Evolutionary conservation across 2,329 filamentous ascomycete species (phyloP), one percentile per base, ranked within the genome.

Genomic region (Sarocladium oryzae): DNA sequence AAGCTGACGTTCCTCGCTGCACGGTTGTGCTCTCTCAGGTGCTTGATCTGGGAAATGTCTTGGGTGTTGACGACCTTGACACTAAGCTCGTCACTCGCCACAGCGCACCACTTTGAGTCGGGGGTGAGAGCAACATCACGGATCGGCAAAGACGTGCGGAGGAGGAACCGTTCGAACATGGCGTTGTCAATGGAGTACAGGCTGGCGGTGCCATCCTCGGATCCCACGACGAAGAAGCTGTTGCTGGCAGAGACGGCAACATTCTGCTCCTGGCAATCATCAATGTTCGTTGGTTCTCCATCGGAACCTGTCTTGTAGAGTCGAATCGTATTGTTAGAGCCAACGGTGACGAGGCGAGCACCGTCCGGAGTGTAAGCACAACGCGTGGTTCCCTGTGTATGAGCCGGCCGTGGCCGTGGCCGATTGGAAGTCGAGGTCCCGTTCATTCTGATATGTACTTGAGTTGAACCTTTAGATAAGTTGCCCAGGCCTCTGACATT

Each of bases 161-260:
- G 79, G 49, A 99, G 79, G 57, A 95, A 86, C 54, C 85, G 84
- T 55, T 95, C 88, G 69, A 95, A 89, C 24, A 75, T 68, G 61
- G 85, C 84, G 2, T 81, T 82, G 52, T 81, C 76, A 48, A 96
- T 77, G n/a, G 87, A 88, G 73, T 95, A 99, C 60, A 90, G 82
- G 73, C 87, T 95, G 61, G 99, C 89, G n/a, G 87, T 93, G 62
- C 95, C 93, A 70, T 97, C 91, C 67, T 99, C 92, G 18, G 89
- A 88, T 24, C 90, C 93, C 55, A 89, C 84, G 40, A 97, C 82
- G 64, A 96, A 95, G 67, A 88, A 90, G 54, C 86, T 82, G 63
- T 92, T 79, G 32, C 82, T 81, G 18, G 89, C 83, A 26, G 83
- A 86, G 20, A 97, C 81, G 28, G 86, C 84, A 18, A 88, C 77